phyloP scores from a whole-genome alignment of 176 grass and related monocot genomes.

The Thalia dealbata region DNA sequence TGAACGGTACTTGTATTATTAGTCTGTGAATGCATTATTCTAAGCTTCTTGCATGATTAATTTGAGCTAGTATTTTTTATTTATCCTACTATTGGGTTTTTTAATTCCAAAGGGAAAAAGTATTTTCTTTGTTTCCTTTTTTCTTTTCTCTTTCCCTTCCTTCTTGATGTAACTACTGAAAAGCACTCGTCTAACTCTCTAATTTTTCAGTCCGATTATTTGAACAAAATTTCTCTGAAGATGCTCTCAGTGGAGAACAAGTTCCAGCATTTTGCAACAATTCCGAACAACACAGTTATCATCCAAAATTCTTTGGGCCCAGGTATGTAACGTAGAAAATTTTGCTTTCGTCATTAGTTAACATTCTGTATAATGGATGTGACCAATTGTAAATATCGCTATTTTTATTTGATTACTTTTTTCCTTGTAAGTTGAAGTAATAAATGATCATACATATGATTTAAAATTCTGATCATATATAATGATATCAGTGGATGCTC shows the following conservation, averaged over 20 bases:
- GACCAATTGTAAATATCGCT: background rate
- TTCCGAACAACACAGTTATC: constrained; percentile 3
- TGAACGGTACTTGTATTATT: too few relatives aligned
- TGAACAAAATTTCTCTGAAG: constrained; percentile 80
- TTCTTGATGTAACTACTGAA: constrained; percentile 1
- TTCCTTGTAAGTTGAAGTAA: background rate
- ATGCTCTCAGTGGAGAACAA: constrained; percentile 85
- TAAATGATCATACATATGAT: background rate
- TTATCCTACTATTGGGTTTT: background rate
- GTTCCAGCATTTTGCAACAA: constrained; percentile 39
- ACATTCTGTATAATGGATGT: background rate
- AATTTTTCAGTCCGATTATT: constrained; percentile 65
- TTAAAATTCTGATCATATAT: background rate
- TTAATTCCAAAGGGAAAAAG: background rate
- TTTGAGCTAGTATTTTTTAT: too few relatives aligned
- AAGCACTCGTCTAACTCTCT: constrained; percentile 17
- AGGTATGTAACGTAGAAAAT: constrained; percentile 28
- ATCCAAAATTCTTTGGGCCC: constrained; percentile 43
- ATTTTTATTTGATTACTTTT: background rate
- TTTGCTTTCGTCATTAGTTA: background rate
- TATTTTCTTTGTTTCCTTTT: constrained; percentile 2
- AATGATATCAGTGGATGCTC: background rate
- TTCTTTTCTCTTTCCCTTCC: background rate
- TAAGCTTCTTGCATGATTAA: too few relatives aligned
- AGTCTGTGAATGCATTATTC: too few relatives aligned